Conservation (phyloP, 371 early-diverging fungal genomes). For the Massospora cicadina region DNA sequence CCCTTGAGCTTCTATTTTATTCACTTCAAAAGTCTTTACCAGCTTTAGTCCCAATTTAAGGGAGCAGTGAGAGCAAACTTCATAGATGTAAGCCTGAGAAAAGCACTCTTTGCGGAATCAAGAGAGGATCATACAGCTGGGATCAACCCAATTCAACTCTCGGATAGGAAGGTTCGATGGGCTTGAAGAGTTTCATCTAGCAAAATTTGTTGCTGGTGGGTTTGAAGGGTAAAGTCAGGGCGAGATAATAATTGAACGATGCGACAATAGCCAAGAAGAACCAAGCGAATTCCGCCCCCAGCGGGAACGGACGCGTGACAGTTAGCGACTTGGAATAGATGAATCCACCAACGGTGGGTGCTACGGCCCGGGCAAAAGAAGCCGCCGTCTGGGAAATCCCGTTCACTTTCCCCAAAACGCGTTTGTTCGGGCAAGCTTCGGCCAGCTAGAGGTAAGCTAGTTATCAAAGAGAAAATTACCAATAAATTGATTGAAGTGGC, state of each 20-base stretch:
- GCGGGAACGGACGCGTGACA: constrained; percentile 29
- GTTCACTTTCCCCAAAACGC: constrained; percentile 39
- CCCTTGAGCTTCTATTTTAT: neutral
- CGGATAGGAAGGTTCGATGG: neutral
- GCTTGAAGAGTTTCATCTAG: neutral
- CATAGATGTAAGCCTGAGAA: neutral
- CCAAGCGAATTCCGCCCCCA: constrained; percentile 14
- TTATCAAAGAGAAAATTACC: neutral
- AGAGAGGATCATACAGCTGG: neutral
- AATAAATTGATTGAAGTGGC: neutral
- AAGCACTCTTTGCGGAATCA: neutral
- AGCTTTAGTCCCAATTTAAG: neutral
- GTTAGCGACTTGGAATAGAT: constrained; percentile 40
- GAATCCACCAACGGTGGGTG: constrained; percentile 45
- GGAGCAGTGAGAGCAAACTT: neutral
- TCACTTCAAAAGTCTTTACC: neutral
- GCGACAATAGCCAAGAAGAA: neutral
- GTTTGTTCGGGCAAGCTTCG: constrained; percentile 2
- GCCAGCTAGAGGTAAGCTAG: neutral
- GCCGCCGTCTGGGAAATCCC: constrained; percentile 41
- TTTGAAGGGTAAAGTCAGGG: neutral
- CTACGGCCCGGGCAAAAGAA: constrained; percentile 39
- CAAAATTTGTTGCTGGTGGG: neutral
- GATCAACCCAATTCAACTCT: neutral
- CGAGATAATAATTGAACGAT: neutral